Base-by-base conservation (phyloP, 306 rosid species). In the Rubus parviflorus region DNA sequence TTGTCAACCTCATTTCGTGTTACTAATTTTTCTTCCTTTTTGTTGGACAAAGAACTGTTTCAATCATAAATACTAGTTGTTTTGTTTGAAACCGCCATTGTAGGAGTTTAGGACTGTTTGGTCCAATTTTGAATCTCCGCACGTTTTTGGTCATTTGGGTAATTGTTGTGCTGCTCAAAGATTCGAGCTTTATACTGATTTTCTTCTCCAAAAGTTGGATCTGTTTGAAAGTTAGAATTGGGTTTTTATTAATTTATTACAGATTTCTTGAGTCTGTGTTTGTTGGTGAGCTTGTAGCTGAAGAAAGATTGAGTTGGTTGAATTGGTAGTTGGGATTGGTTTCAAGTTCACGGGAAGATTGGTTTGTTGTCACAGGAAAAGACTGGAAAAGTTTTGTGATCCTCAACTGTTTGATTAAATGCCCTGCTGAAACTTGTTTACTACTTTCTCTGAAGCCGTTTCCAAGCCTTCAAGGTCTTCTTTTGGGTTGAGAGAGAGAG, bases 261-360 rank as follows among this genome's bases (percentile, higher is more conserved):
- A 71, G 63, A 6, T 51, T 51, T 75, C 61, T 67, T 58, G 73
- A 9, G 77, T 47, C 35, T 64, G 79, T 66, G 13, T 41, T 81
- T 30, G 40, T 63, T 23, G 46, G 73, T 69, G 76, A 38, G 68
- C 74, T 79, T 51, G 80, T 73, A 35, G 75, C 64, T 42, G 76
- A 70, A 58, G 37, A 66, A 51, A 70, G 54, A 42, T 56, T 43
- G 53, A 74, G 61, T 68, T 68, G 4, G 82, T 76, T 70, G 52
- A 67, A 68, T 20, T 72, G 88, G 79, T 77, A 22, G 89, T 86
- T 90, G 89, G 72, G 70, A 49, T 86, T 75, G 64, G 83, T 81
- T 85, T 73, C 69, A 64, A 75, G 61, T 74, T 83, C 93, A 88
- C 87, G 79, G 68, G 88, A 84, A 68, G 41, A 57, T 49, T 77